Conservation (phyloP, 2,329 filamentous ascomycete genomes). For the Penicillium sp. region DNA sequence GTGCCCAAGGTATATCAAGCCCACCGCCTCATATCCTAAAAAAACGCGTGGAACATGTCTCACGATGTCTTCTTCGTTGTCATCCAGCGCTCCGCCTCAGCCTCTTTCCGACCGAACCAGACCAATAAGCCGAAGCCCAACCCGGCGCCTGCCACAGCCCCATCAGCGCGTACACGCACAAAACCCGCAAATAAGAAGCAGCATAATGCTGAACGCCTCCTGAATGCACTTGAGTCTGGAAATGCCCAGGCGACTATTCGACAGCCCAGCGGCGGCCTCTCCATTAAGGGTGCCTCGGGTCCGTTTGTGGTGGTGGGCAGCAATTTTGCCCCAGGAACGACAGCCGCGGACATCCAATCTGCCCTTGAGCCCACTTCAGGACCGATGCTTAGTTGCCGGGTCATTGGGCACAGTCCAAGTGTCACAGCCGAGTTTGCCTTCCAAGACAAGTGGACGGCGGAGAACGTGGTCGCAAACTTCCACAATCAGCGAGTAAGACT, state of each 20-base stretch:
- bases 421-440: slow-evolving; percentile 63
- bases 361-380: slow-evolving; percentile 56
- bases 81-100: slow-evolving; percentile 41
- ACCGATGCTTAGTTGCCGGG: slow-evolving; percentile 53
- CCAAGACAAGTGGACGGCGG: slow-evolving; percentile 54
- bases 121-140: slow-evolving; percentile 42
- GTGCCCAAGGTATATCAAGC: slow-evolving; percentile 52
- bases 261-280: slow-evolving; percentile 44
- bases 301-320: slow-evolving; percentile 59
- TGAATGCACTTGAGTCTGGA: slow-evolving; percentile 30
- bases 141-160: slow-evolving; percentile 31
- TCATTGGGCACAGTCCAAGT: slow-evolving; percentile 53
- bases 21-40: neutral
- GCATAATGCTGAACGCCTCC: slow-evolving; percentile 34
- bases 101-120: slow-evolving; percentile 37
- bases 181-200: slow-evolving; percentile 34
- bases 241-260: slow-evolving; percentile 32
- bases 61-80: neutral
- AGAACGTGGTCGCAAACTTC: slow-evolving; percentile 60
- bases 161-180: slow-evolving; percentile 21
- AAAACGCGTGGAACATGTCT: slow-evolving; percentile 1
- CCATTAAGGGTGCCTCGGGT: slow-evolving; percentile 55
- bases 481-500: slow-evolving; percentile 59
- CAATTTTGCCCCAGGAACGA: slow-evolving; percentile 66
- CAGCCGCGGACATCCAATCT: slow-evolving; percentile 63